Evolutionary conservation across 352 stramenopile genomes (phyloP).

Genomic region (Hyaloperonospora brassicae): DNA sequence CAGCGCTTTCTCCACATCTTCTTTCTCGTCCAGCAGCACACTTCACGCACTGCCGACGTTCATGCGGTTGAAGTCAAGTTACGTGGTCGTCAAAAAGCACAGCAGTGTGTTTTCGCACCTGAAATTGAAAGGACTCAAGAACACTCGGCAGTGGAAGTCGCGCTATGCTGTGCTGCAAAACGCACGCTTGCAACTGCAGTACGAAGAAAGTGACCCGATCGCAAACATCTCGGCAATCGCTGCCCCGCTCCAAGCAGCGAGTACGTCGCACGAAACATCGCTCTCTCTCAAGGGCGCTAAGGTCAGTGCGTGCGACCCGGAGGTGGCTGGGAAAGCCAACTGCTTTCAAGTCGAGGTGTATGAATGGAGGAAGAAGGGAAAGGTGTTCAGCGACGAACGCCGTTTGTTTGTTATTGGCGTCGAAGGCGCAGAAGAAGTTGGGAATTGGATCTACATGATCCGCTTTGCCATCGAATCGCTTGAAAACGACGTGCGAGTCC

Average conservation of each 20-base stretch:
- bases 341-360: constrained; percentile 83
- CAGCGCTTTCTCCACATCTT: constrained; percentile 3
- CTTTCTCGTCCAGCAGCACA: constrained; percentile 9
- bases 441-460: constrained; percentile 83
- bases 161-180: constrained; percentile 75
- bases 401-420: constrained; percentile 67
- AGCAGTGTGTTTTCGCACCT: constrained; percentile 69
- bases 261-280: constrained; percentile 37
- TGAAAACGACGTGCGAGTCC: constrained; percentile 29
- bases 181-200: constrained; percentile 54
- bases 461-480: constrained; percentile 80
- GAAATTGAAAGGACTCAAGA: constrained; percentile 56
- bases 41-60: constrained; percentile 26
- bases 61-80: constrained; percentile 51
- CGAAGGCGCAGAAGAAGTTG: constrained; percentile 65
- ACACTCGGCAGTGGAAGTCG: constrained; percentile 67
- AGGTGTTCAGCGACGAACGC: constrained; percentile 48
- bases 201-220: constrained; percentile 43
- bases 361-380: constrained; percentile 78
- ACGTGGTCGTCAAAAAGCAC: constrained; percentile 75
- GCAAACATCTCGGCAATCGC: background rate
- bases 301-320: constrained; percentile 61
- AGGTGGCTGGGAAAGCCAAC: constrained; percentile 64
- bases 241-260: constrained; percentile 17
- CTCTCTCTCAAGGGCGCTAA: constrained; percentile 69